Conservation (phyloP, 2,329 filamentous ascomycete genomes). For the Cordyceps tenuipes region DNA sequence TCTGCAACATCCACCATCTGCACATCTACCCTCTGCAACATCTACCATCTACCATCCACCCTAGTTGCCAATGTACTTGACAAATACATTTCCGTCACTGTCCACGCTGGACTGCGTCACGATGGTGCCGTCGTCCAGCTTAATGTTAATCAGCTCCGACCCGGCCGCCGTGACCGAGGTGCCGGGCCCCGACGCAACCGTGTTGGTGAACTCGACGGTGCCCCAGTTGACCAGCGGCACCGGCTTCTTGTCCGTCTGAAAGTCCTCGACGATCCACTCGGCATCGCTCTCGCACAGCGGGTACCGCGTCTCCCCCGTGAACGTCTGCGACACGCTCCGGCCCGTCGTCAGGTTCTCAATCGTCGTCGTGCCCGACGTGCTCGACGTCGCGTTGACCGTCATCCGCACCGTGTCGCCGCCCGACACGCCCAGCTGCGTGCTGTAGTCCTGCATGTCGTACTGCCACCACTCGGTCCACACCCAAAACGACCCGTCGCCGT, state of each 20-base stretch:
- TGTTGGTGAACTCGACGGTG: not conserved
- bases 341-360: slow-evolving; percentile 41
- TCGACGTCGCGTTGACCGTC: slow-evolving; percentile 18
- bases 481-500: slow-evolving; percentile 24
- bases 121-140: not conserved
- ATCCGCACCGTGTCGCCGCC: slow-evolving; percentile 17
- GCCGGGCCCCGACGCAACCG: not conserved
- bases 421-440: slow-evolving; percentile 14
- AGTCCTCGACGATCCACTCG: not conserved
- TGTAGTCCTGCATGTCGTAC: slow-evolving; percentile 28
- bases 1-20: no score
- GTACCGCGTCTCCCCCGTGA: slow-evolving; percentile 29
- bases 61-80: not conserved
- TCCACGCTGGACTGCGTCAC: not conserved
- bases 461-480: slow-evolving; percentile 36
- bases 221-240: not conserved
- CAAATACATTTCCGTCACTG: not conserved
- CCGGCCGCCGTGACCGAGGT: not conserved
- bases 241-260: not conserved
- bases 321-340: slow-evolving; percentile 39
- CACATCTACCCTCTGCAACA: no score
- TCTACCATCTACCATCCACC: no score
- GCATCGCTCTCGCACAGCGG: not conserved
- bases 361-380: slow-evolving; percentile 14
- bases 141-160: not conserved